A percentile compares a stretch with the other conserved stretches of the same genome.
phyloP scores from a whole-genome alignment of 1,139 yeast genomes.

The Blastobotrys aristatus region DNA sequence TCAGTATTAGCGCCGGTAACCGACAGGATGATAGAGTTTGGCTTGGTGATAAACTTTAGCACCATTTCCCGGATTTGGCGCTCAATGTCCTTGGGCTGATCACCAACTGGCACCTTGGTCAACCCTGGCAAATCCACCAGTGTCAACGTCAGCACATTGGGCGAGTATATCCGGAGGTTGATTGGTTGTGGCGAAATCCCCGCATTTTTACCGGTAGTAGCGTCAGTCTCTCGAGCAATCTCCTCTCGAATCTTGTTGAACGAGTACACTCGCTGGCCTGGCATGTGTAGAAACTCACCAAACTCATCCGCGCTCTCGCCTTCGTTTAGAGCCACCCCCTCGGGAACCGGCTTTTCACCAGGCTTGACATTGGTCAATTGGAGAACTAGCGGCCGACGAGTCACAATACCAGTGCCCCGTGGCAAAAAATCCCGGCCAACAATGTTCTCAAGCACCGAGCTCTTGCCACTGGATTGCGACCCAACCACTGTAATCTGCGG shows the following conservation, averaged over 20 bases:
- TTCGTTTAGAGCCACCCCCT: conserved; percentile 58
- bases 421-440: conserved; percentile 97
- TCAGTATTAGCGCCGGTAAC: conserved; percentile 98
- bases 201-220: conserved; percentile 85
- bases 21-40: conserved; percentile 91
- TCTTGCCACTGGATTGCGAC: conserved; percentile 90
- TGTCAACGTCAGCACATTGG: conserved; percentile 94
- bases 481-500: conserved; percentile 98
- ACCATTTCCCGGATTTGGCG: conserved; percentile 92
- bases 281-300: conserved; percentile 96
- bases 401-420: conserved; percentile 93
- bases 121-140: conserved; percentile 98
- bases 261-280: conserved; percentile 79
- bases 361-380: conserved; percentile 60
- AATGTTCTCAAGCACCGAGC: conserved; percentile 88
- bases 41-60: conserved; percentile 87
- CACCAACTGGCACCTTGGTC: conserved; percentile 98
- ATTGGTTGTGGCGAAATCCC: conserved; percentile 94
- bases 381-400: conserved; percentile 84
- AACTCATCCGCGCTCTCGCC: conserved; percentile 90
- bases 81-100: conserved; percentile 97
- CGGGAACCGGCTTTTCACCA: conserved; percentile 84
- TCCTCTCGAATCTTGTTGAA: conserved; percentile 89
- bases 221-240: conserved; percentile 89
- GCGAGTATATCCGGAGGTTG: conserved; percentile 89